Conservation (phyloP, 2,329 filamentous ascomycete genomes). For the Talaromyces amestolkiae region DNA sequence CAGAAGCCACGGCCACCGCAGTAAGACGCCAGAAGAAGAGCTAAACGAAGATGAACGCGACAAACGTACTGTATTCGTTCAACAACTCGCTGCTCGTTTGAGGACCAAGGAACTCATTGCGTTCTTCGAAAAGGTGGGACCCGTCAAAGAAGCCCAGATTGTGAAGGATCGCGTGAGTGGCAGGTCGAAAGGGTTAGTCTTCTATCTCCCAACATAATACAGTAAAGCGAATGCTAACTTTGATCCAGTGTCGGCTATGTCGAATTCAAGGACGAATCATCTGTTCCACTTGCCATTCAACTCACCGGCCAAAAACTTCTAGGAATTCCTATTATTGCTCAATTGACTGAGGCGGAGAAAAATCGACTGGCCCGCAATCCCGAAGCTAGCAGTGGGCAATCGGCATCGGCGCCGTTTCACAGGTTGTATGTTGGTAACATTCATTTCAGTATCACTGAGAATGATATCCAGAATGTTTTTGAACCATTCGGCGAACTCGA, state of each 20-base stretch:
- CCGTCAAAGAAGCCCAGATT: conserved; percentile 96
- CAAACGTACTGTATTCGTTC: conserved; percentile 94
- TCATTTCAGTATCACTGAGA: conserved; percentile 97
- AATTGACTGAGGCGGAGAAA: conserved; percentile 98
- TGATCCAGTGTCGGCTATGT: conserved; percentile 86
- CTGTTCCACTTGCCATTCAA: conserved; percentile 87
- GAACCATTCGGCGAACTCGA: conserved; percentile 97
- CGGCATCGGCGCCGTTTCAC: conserved; percentile 90
- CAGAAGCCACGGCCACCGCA: conserved; percentile 41
- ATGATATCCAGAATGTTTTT: conserved; percentile 92
- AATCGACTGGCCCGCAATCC: conserved; percentile 91
- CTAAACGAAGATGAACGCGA: conserved; percentile 95
- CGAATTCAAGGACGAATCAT: conserved; percentile 96
- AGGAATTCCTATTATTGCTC: conserved; percentile 97
- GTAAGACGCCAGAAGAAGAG: conserved; percentile 62
- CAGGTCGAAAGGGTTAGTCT: conserved; percentile 87
- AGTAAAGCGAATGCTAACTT: conserved; percentile 5
- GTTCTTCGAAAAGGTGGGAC: conserved; percentile 93
- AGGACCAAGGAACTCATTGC: conserved; percentile 87
- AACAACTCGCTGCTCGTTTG: conserved; percentile 92
- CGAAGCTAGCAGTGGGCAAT: conserved; percentile 64
- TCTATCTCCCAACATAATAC: conserved; percentile 37
- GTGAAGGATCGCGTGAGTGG: conserved; percentile 96
- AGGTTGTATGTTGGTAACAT: conserved; percentile 98
- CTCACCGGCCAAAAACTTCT: conserved; percentile 98